Percentiles rank a stretch among this genome's conserved stretches.
Conservation (phyloP, 1,139 yeast species). For the Scheffersomyces cryptocercus region DNA sequence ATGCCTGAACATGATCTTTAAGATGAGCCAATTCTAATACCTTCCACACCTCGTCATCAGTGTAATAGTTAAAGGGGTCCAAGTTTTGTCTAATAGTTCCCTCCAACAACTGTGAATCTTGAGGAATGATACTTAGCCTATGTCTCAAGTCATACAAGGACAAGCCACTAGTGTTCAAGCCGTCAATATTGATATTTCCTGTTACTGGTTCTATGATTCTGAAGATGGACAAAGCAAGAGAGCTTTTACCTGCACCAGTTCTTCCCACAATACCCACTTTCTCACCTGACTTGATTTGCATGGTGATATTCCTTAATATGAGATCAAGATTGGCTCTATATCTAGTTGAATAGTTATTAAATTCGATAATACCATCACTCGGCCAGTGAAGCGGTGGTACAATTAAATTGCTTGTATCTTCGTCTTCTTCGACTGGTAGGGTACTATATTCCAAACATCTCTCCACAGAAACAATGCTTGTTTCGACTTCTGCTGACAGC, state of each 20-base stretch:
- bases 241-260: conserved; percentile 97
- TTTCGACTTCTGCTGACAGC: conserved; percentile 71
- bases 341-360: conserved; percentile 75
- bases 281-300: conserved; percentile 72
- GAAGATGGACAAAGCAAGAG: conserved; percentile 85
- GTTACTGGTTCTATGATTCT: conserved; percentile 74
- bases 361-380: conserved; percentile 64
- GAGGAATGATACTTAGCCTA: conserved; percentile 64
- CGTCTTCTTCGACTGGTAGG: conserved; percentile 57
- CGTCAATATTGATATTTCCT: conserved; percentile 57
- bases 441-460: conserved; percentile 71
- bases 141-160: conserved; percentile 54
- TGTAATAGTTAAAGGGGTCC: conserved; percentile 55
- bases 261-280: conserved; percentile 95
- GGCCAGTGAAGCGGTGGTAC: conserved; percentile 70
- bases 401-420: conserved; percentile 18
- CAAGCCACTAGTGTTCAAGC: conserved; percentile 45
- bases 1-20: conserved; percentile 42
- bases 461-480: conserved; percentile 75
- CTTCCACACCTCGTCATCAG: conserved; percentile 56
- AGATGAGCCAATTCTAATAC: conserved; percentile 56
- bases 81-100: conserved; percentile 62
- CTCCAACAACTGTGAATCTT: conserved; percentile 66
- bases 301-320: conserved; percentile 69
- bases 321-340: conserved; percentile 85